Evolutionary conservation across 306 rosid genomes (phyloP).

Genomic region (Leucaena leucocephala): DNA sequence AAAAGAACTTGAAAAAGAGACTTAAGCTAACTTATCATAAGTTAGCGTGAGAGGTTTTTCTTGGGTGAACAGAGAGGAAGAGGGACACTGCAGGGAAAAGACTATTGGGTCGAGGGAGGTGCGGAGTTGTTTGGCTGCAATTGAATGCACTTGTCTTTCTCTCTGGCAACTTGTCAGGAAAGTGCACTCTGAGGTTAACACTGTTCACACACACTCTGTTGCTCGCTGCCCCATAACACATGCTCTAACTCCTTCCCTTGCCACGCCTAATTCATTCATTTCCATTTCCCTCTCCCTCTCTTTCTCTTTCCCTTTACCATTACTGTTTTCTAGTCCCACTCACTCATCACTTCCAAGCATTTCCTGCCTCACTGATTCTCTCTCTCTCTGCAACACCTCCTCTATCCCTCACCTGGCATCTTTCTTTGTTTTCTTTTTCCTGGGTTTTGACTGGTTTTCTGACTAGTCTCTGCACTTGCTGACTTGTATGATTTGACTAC

Average conservation of each 20-base stretch:
- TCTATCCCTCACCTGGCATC: conserved; percentile 52
- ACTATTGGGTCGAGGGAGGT: conserved; percentile 58
- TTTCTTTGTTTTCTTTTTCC: background rate
- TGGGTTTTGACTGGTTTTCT: conserved; percentile 31
- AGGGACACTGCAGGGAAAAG: conserved; percentile 47
- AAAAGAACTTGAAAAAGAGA: no score
- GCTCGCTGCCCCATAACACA: conserved; percentile 66
- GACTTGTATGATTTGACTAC: conserved; percentile 1
- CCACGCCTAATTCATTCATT: conserved; percentile 56
- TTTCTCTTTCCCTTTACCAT: conserved; percentile 55
- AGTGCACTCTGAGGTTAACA: conserved; percentile 67
- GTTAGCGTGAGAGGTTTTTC: no score
- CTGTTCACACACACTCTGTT: conserved; percentile 54
- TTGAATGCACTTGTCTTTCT: conserved; percentile 7
- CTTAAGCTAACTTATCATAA: no score
- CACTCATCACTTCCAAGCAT: conserved; percentile 26
- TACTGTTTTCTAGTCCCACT: conserved; percentile 9
- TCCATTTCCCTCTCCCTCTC: conserved; percentile 19
- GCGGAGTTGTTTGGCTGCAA: conserved; percentile 61
- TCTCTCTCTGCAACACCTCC: background rate
- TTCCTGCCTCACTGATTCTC: conserved; percentile 45
- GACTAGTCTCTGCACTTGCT: conserved; percentile 9
- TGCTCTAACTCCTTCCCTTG: conserved; percentile 51
- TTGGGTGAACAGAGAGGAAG: background rate
- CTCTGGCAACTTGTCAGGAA: no score